Evolutionary conservation across 1,284 basidiomycete genomes (phyloP), one percentile per base, ranked within the genome.

Genomic region (Leccinum subspadiceum): DNA sequence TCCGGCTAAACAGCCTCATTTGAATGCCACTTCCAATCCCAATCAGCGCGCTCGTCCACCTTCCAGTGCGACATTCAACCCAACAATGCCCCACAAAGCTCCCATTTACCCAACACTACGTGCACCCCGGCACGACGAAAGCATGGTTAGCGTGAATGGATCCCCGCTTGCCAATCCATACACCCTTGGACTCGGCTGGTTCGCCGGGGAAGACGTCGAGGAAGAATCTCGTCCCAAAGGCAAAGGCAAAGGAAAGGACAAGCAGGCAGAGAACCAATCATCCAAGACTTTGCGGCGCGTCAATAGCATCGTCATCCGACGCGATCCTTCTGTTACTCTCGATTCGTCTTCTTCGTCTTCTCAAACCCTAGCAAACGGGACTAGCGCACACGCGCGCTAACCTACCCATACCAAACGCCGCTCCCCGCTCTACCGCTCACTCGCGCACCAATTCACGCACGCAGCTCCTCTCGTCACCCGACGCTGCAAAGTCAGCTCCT

Each of bases 81-180:
- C 89, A 1, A 69, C 77, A 7, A 75, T 91, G 64, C 84, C 79
- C 9, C 70, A 84, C 1, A 86, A 87, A 59, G 83, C 84, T 15
- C 83, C 89, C 6, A 77, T 78, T 29, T 90, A 84, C 65, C 88
- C 88, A 3, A 53, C 66, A 4, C 62, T 79, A 60, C 80, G 83
- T 15, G 70, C 84, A 69, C 87, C 89, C 7, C 81, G 86, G 54
- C 82, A 79, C 65, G 83, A 90, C 63, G 89, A 92, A 71, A 83
- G 77, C 64, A 83, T 92, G 82, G 79, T 92, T 54, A 90, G 87
- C 66, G 73, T 87, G 20, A 92, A 92, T 61, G 90, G 90, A 4
- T 90, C 88, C 1, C 90, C 90, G 0, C 77, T 92, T 8, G 82
- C 86, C 7, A 90, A 91, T 68, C 89, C 89, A 1, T 86, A 86